phyloP scores from a whole-genome alignment of 2,329 filamentous ascomycete genomes.

The Hypomyces rosellus region DNA sequence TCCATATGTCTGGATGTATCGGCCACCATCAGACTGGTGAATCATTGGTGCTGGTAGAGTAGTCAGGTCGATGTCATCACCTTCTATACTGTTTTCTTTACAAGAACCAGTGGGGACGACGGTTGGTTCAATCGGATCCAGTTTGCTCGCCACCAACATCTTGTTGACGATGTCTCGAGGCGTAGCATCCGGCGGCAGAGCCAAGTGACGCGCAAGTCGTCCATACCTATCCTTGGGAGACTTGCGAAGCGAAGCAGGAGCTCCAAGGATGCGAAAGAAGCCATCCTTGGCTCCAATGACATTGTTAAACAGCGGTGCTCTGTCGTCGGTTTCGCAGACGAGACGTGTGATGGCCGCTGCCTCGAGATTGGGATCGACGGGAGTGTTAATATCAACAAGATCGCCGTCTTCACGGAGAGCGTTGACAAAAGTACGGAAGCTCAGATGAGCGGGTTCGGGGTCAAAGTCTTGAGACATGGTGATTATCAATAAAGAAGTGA shows the following conservation, averaged over 20 bases:
- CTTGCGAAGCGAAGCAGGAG: conserved; percentile 32
- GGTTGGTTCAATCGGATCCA: no score
- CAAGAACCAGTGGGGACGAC: no score
- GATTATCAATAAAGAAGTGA: no score
- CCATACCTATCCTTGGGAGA: conserved; percentile 29
- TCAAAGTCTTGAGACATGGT: neutral
- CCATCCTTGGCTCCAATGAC: conserved; percentile 39
- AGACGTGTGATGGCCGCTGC: conserved; percentile 39
- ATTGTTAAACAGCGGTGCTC: conserved; percentile 47
- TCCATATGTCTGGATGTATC: no score
- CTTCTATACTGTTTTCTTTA: no score
- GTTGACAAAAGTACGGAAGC: conserved; percentile 42
- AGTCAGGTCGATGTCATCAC: no score
- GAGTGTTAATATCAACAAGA: conserved; percentile 37
- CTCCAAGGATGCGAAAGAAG: conserved; percentile 42
- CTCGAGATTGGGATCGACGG: conserved; percentile 40
- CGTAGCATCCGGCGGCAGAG: conserved; percentile 30
- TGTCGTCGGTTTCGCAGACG: conserved; percentile 38
- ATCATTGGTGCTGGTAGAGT: no score
- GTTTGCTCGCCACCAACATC: conserved; percentile 22
- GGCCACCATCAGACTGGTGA: no score
- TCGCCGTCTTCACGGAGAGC: conserved; percentile 35
- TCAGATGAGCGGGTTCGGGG: conserved; percentile 20
- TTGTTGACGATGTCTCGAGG: conserved; percentile 32
- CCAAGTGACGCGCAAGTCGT: conserved; percentile 36